These are phyloP conservation scores for Cladorrhinum samala DNA, from an alignment of 495 filamentous ascomycete species.

Conservation along the genomic window DNA sequence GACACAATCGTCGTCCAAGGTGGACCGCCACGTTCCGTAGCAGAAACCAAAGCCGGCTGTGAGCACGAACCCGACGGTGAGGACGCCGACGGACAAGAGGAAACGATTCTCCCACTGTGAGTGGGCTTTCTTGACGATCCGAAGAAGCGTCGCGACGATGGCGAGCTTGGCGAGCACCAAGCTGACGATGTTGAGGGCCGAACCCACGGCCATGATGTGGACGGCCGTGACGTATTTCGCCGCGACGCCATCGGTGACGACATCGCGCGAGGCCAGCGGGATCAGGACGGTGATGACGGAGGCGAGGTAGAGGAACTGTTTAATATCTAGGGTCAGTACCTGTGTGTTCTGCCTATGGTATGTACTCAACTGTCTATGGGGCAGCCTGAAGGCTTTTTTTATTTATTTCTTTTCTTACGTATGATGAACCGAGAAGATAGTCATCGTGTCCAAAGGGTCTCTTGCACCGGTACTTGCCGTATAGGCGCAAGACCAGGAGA, in stretches of 20 bases:
- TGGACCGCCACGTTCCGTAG: not conserved
- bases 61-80: not conserved
- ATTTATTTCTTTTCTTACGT: too few species aligned
- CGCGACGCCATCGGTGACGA: too few species aligned
- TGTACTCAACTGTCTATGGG: not conserved
- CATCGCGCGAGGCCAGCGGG: too few species aligned
- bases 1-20: not conserved
- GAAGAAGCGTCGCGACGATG: not conserved
- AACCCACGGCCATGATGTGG: not conserved
- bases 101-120: not conserved
- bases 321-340: too few species aligned
- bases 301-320: too few species aligned
- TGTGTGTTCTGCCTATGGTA: not conserved
- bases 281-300: too few species aligned
- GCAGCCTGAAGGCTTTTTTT: not conserved
- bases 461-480: not conserved
- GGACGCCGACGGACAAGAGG: not conserved
- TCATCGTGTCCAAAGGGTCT: not conserved
- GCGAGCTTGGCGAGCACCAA: not conserved
- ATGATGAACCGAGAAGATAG: not conserved
- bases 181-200: not conserved
- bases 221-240: too few species aligned
- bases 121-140: not conserved
- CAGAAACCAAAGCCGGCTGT: not conserved
- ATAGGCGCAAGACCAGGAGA: not conserved